Evolutionary conservation across 352 stramenopile genomes (phyloP).

Genomic region (Phytophthora aleatoria): DNA sequence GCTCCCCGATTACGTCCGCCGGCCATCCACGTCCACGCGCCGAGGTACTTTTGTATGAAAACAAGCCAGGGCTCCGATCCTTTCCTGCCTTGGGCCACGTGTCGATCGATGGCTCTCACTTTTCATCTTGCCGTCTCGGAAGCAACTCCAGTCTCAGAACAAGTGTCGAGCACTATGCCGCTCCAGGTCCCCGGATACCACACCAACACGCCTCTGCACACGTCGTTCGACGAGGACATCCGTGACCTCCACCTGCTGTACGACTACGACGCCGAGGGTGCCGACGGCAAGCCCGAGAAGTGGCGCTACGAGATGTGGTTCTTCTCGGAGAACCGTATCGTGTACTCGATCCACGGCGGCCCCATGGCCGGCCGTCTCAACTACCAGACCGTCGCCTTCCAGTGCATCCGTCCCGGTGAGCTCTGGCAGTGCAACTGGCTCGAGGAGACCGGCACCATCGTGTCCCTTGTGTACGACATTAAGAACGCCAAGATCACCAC

Average conservation of each 20-base stretch:
- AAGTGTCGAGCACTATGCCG: conserved; percentile 37
- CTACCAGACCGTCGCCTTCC: conserved; percentile 63
- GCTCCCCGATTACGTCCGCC: conserved; percentile 25
- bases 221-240: conserved; percentile 63
- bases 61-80: conserved; percentile 3
- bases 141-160: conserved; percentile 22
- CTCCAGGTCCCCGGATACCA: conserved; percentile 53
- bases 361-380: conserved; percentile 60
- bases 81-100: conserved; percentile 19
- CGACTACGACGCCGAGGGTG: conserved; percentile 52
- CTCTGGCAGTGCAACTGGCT: conserved; percentile 70
- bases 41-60: conserved; percentile 18
- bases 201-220: conserved; percentile 57
- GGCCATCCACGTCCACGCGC: conserved; percentile 16
- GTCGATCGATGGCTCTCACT: conserved; percentile 23
- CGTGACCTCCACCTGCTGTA: conserved; percentile 58
- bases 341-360: conserved; percentile 64
- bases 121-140: conserved; percentile 35
- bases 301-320: conserved; percentile 74
- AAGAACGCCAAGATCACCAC: conserved; percentile 54
- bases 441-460: conserved; percentile 60
- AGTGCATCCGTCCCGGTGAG: conserved; percentile 62
- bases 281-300: conserved; percentile 52
- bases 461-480: conserved; percentile 60
- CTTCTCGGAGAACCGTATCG: conserved; percentile 57